These are phyloP conservation scores for Ichthyophthirius multifiliis DNA, from an alignment of 169 alveolate genomes.

Conservation along the genomic window DNA sequence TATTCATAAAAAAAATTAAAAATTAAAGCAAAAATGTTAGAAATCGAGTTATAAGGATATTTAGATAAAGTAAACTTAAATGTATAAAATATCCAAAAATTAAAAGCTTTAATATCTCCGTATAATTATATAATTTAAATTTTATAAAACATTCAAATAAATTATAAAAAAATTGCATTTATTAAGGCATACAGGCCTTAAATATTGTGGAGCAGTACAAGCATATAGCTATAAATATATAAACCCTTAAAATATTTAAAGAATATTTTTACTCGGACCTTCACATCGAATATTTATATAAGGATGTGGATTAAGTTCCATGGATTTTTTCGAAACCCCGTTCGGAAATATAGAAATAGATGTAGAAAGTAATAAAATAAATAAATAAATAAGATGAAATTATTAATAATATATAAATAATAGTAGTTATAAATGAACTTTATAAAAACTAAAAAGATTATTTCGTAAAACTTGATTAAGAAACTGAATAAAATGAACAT, in stretches of 20 bases:
- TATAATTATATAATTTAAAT: neutral
- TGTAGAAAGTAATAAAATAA: too few species aligned
- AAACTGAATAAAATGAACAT: slow-evolving; percentile 76
- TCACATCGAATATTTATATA: slow-evolving; percentile 85
- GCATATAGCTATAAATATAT: slow-evolving; percentile 85
- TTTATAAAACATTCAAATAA: neutral
- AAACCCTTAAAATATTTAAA: slow-evolving; percentile 63
- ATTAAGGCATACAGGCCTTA: slow-evolving; percentile 90
- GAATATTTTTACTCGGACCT: slow-evolving; percentile 92
- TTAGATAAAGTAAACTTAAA: neutral
- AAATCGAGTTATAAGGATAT: neutral
- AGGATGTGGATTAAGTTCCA: slow-evolving; percentile 83
- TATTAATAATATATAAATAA: neutral
- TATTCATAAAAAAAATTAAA: neutral
- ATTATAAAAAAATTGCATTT: neutral
- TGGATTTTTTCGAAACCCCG: neutral
- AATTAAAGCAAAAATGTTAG: neutral
- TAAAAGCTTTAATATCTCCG: neutral
- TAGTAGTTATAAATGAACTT: neutral
- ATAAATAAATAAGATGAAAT: too few species aligned
- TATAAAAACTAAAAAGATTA: neutral
- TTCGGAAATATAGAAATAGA: neutral
- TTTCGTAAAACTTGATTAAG: slow-evolving; percentile 24
- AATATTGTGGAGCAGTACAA: slow-evolving; percentile 87
- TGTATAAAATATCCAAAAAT: neutral